A percentile compares a stretch with the other conserved stretches of the same genome.
phyloP scores from a whole-genome alignment of 768 basidiomycete species.

The Cyathus striatus region DNA sequence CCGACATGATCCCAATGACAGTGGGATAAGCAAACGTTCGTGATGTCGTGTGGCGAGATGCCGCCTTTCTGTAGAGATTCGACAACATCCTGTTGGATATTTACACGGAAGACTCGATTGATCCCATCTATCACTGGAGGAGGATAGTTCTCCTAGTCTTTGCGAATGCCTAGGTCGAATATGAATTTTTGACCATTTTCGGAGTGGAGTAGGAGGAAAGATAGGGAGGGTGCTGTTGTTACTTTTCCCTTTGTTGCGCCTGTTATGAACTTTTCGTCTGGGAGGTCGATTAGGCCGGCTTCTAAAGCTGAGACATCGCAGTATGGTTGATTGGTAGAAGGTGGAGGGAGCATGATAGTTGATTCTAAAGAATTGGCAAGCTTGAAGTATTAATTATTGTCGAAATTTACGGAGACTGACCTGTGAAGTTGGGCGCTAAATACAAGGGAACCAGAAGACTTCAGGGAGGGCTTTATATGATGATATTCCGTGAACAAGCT shows the following conservation, averaged over 20 bases:
- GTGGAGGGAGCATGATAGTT: slow-evolving; percentile 35
- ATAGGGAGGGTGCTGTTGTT: slow-evolving; percentile 36
- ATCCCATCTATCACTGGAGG: slow-evolving; percentile 24
- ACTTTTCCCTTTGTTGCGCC: slow-evolving; percentile 21
- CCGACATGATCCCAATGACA: slow-evolving; percentile 54
- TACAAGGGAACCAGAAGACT: too few species aligned
- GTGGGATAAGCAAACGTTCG: slow-evolving; percentile 44
- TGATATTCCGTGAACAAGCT: too few species aligned
- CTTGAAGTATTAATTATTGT: too few species aligned
- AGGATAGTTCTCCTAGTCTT: slow-evolving; percentile 37
- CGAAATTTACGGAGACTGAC: too few species aligned
- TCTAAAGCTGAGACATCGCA: slow-evolving; percentile 53
- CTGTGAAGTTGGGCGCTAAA: too few species aligned
- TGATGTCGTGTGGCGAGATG: slow-evolving; percentile 33
- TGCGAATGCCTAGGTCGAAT: slow-evolving; percentile 54
- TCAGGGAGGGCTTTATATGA: too few species aligned
- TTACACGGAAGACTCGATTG: slow-evolving; percentile 13
- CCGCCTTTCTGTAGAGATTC: slow-evolving; percentile 48
- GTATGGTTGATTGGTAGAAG: slow-evolving; percentile 41
- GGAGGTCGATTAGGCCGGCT: slow-evolving; percentile 37
- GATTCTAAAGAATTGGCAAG: too few species aligned
- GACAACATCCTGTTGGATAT: slow-evolving; percentile 32
- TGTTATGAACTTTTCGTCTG: slow-evolving; percentile 30
- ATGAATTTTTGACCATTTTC: slow-evolving; percentile 29
- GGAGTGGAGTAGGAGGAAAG: slow-evolving; percentile 49